Evolutionary conservation across 352 stramenopile genomes (phyloP).

Genomic region (Blastocystis sp.): DNA sequence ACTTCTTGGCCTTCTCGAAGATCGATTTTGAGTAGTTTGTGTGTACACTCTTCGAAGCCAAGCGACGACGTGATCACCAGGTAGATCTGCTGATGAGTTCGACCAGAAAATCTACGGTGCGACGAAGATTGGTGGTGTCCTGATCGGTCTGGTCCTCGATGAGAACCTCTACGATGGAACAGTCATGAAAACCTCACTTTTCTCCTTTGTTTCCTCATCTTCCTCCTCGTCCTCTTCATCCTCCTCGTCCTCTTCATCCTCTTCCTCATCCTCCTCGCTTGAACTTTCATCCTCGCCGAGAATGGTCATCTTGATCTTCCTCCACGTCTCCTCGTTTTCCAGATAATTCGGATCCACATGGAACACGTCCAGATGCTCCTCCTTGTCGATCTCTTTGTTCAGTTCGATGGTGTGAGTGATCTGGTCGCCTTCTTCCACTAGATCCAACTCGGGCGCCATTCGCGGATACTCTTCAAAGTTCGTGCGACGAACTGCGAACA

Average conservation of each 20-base stretch:
- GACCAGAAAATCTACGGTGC: constrained; percentile 67
- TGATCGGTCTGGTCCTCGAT: constrained; percentile 95
- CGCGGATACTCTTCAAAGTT: constrained; percentile 84
- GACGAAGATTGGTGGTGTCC: constrained; percentile 90
- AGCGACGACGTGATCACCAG: constrained; percentile 98
- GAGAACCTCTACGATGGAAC: background rate
- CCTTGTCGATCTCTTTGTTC: constrained; percentile 87
- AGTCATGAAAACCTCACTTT: background rate
- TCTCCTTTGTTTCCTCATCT: background rate
- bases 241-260: constrained; percentile 69
- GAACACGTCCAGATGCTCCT: constrained; percentile 93
- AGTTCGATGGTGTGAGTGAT: constrained; percentile 94
- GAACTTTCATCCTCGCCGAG: constrained; percentile 76
- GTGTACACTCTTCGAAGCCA: constrained; percentile 93
- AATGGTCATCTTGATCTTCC: constrained; percentile 88
- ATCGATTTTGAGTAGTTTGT: constrained; percentile 95
- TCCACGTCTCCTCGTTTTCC: constrained; percentile 91
- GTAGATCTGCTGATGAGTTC: constrained; percentile 77
- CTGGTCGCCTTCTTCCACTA: constrained; percentile 95
- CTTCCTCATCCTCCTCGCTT: constrained; percentile 69
- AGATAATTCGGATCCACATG: constrained; percentile 83
- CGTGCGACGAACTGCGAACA: constrained; percentile 89
- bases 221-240: constrained; percentile 66
- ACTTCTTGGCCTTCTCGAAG: constrained; percentile 85
- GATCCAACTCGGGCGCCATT: constrained; percentile 85